Base-by-base conservation (phyloP, 495 filamentous ascomycete genomes). In the Pyronema omphalodes region DNA sequence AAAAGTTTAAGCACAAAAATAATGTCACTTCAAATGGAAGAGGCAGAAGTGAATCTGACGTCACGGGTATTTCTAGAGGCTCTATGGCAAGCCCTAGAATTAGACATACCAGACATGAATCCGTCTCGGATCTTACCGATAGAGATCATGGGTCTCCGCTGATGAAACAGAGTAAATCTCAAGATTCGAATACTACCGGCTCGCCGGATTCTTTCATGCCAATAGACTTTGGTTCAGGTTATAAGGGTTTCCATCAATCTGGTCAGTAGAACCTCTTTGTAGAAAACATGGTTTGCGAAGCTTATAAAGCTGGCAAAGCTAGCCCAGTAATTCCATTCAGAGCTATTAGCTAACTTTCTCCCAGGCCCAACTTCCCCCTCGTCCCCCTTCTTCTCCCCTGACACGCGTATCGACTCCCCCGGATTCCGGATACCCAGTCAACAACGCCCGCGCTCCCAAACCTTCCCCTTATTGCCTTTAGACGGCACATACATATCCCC, bases 1-100 rank as follows among this genome's bases (percentile, higher is more conserved):
- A 94, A 66, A 94, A 93, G 65, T 96, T 99, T 73, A 94, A 95
- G 71, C 78, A 83, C 56, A 95, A 89, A 67, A 86, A 96, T 67
- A 81, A 82, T 53, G 37, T 66, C 8, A 55, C 59, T 49, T 50
- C 62, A 75, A 66, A 70, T 61, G 40, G 76, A 75, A 55, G 70
- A 66, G 54, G 64, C 67, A 19, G 75, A 74, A 51, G 60, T 14
- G 61, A 64, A 51, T 63, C 60, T 23, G 60, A 64, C 37, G 60
- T 64, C 46, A 64, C 60, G 18, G 61, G 61, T 15, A 39, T 56
- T 9, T 56, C 60, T 17, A 63, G 61, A 48, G 52, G 52, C 19
- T 51, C 56, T 7, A 53, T 56, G 44, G 50, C 47, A 44, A 52
- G 44, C 15, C 17, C 55, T 34, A 33, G 58, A 18, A 41, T 52